Conservation (phyloP, 2,329 filamentous ascomycete species). For the Talaromyces pinophilus region DNA sequence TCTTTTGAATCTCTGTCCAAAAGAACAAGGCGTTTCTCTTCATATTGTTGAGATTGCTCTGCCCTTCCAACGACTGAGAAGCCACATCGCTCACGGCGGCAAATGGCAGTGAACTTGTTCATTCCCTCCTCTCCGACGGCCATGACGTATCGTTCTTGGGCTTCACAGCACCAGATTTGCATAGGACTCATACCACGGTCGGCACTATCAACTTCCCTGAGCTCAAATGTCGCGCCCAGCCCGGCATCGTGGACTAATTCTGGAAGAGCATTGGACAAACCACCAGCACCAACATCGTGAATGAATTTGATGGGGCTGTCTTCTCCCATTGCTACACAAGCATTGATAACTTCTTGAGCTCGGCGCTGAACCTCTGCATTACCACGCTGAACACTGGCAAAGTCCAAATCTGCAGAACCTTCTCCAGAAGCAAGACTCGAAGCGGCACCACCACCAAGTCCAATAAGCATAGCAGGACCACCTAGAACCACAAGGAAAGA, state of each 20-base stretch:
- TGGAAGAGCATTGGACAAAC: slow-evolving; percentile 78
- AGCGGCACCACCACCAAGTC: slow-evolving; percentile 90
- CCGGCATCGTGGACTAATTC: slow-evolving; percentile 91
- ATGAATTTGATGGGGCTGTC: slow-evolving; percentile 94
- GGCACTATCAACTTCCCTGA: slow-evolving; percentile 89
- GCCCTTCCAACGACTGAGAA: slow-evolving; percentile 89
- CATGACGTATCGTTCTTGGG: slow-evolving; percentile 93
- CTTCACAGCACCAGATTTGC: slow-evolving; percentile 97
- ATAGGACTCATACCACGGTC: slow-evolving; percentile 92
- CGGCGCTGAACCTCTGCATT: slow-evolving; percentile 95
- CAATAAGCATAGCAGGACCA: slow-evolving; percentile 96
- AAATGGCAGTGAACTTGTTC: slow-evolving; percentile 69
- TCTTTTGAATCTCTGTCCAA: slow-evolving; percentile 76
- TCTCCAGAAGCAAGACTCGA: slow-evolving; percentile 88
- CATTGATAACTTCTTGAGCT: slow-evolving; percentile 97
- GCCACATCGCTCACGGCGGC: slow-evolving; percentile 80
- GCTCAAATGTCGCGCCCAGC: slow-evolving; percentile 85
- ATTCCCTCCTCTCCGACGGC: slow-evolving; percentile 79
- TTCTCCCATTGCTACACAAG: slow-evolving; percentile 79
- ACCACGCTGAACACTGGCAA: slow-evolving; percentile 93
- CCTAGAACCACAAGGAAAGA: slow-evolving; percentile 90
- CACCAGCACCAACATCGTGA: slow-evolving; percentile 94
- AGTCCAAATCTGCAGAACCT: slow-evolving; percentile 88
- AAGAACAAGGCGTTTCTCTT: slow-evolving; percentile 72
- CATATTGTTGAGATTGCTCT: slow-evolving; percentile 59